Base-by-base conservation (phyloP, 2,329 filamentous ascomycete genomes). In the Aspergillus tamarii region DNA sequence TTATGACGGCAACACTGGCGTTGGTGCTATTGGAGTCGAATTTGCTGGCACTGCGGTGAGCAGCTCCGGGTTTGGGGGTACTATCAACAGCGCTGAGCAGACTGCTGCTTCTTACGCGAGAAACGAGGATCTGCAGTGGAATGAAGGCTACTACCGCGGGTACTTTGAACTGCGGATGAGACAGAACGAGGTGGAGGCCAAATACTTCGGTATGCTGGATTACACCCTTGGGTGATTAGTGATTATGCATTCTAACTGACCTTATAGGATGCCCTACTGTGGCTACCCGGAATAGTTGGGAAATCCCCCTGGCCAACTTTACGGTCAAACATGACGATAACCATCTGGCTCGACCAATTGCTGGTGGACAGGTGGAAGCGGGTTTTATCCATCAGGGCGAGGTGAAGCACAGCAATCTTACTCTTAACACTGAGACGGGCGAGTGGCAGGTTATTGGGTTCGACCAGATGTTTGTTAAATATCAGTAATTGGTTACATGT, bases 81-180 rank as follows among this genome's bases (percentile, higher is more conserved):
- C 86, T 72, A 87, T 88, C 61, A 83, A 83, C 3, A 81, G 88
- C 54, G 77, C 77, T 0, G 74, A 75, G 1, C 86, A 86, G 1
- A 83, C 88, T 66, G 78, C 80, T 57, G 75, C 77, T 62, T 81
- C 82, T 2, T 67, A 81, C 66, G 72, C 72, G 50, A 77, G 82
- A 26, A 92, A 91, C 74, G 77, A 81, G 0, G 88, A 90, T 74
- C 80, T 93, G 54, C 88, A 91, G 71, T 93, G 89, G 90, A 87
- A 89, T 69, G 90, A 92, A 62, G 75, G 88, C 9, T 92, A 90
- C 74, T 93, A 92, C 75, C 84, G 90, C 21, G 91, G 90, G 1
- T 93, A 93, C 78, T 92, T 88, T 68, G 85, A 90, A 71, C 79
- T 92, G 46, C 83, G 84, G 55, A 80, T 91, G 60, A 81, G 78